phyloP scores from a whole-genome alignment of 2,329 filamentous ascomycete genomes.

The Diaporthe amygdali region DNA sequence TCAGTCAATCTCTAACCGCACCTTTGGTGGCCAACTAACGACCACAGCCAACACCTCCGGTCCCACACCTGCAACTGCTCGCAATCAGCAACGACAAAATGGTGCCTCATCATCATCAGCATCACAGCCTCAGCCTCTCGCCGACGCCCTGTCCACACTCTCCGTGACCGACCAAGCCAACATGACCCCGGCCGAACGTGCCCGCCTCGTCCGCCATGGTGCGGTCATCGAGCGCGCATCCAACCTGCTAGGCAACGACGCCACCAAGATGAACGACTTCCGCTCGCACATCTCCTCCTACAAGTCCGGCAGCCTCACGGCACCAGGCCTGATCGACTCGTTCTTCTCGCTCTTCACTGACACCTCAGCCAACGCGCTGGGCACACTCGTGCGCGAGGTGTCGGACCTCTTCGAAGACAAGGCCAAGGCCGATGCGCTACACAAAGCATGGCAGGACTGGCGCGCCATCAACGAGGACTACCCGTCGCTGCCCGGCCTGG shows the following conservation, averaged over 20 bases:
- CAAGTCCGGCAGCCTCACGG: slow-evolving; percentile 70
- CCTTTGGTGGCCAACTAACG: slow-evolving; percentile 86
- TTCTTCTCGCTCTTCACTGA: slow-evolving; percentile 87
- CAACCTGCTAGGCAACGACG: slow-evolving; percentile 79
- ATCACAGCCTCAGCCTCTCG: slow-evolving; percentile 30
- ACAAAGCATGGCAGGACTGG: slow-evolving; percentile 93
- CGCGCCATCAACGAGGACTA: slow-evolving; percentile 96
- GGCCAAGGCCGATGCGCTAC: slow-evolving; percentile 72
- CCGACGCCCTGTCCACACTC: slow-evolving; percentile 54
- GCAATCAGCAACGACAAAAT: slow-evolving; percentile 9
- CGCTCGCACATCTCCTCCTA: slow-evolving; percentile 81
- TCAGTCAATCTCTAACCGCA: slow-evolving; percentile 78
- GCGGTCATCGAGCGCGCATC: slow-evolving; percentile 86
- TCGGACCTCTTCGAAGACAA: slow-evolving; percentile 91
- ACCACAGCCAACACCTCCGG: slow-evolving; percentile 44
- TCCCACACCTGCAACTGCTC: slow-evolving; percentile 24
- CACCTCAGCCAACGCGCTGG: slow-evolving; percentile 78
- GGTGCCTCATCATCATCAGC: slow-evolving; percentile 25
- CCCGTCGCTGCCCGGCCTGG: slow-evolving; percentile 80
- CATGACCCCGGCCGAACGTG: slow-evolving; percentile 78
- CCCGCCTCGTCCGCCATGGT: slow-evolving; percentile 78
- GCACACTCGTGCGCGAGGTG: slow-evolving; percentile 88
- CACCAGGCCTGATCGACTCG: slow-evolving; percentile 80
- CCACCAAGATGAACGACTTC: slow-evolving; percentile 77
- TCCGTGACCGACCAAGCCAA: slow-evolving; percentile 55